Base-by-base conservation (phyloP, 805 yeast species). In the Zygosaccharomyces bisporus region DNA sequence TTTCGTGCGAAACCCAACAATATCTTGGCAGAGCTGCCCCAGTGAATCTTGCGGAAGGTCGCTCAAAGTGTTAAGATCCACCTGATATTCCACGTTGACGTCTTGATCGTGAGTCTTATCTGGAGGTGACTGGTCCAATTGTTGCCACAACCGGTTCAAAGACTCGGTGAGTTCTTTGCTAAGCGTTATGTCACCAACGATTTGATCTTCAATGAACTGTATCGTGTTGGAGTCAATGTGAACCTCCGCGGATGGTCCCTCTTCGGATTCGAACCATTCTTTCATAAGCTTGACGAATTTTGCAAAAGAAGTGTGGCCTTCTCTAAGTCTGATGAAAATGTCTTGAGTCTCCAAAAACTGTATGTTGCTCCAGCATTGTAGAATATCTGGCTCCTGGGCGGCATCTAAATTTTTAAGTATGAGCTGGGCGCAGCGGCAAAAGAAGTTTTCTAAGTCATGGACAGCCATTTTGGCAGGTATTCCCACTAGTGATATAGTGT, bases 1-100 rank as follows among this genome's bases (percentile, higher is more conserved):
- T 35, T 70, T 72, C 9, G 81, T 70, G 49, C 86, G 63, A 54
- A 81, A 81, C 49, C 71, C 74, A 38, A 79, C 63, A 36, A 81
- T 73, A 48, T 76, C 78, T 44, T 72, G 69, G 45, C 61, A 58
- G 18, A 63, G 46, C 39, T 61, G 67, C 23, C 56, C 58, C 13
- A 63, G 45, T 6, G 57, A 52, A 23, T 52, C 52, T 10, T 48
- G 45, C 2, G 66, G 66, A 18, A 63, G 43, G 42, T 63, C 67
- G 39, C 63, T 57, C 25, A 63, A 37, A 2, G 63, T 57, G 37
- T 42, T 52, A 13, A 58, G 40, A 47, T 63, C 64, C 8, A 63
- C 56, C 13, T 53, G 48, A 41, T 63, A 63, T 19, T 57, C 53
- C 12, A 41, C 39, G 8, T 25, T 24, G 17, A 14, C 17, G 13